Base-by-base conservation (phyloP, 257 asterid genomes). In the Salvia splendens region DNA sequence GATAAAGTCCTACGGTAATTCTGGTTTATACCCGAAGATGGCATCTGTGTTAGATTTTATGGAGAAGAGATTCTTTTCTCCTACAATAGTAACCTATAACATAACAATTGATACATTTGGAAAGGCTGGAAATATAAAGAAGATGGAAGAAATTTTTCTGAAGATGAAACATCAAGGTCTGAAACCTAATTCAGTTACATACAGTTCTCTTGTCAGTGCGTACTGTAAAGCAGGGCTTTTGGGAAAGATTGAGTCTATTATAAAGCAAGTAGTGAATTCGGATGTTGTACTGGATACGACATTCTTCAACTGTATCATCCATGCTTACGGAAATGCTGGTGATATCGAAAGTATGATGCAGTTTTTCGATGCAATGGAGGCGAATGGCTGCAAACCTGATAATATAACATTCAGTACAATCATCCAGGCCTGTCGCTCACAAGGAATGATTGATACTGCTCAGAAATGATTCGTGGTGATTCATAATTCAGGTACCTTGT, bases 151-250 rank as follows among this genome's bases (percentile, higher is more conserved):
- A 75, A 45, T 77, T 64, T 93, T 93, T 85, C 42, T 88, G 79
- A 76, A 82, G 72, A 88, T 93, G 97, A 93, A 93, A 77, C 94
- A 93, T 55, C 81, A 65, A 69, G 94, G 95, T 32, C 60, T 88
- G 83, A 90, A 90, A 78, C 97, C 99, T 49, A 93, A 83, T 81
- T 79, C 92, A 9, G 72, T 88, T 67, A 93, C 97, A 24, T 90
- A 88, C 77, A 82, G 92, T 73, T 85, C 94, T 58, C 95, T 90
- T 59, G 81, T 86, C 15, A 73, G 73, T 61, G 96, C 94, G 7
- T 90, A 90, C 74, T 16, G 97, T 72, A 93, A 77, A 81, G 84
- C 78, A 10, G 92, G 94, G 64, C 71, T 73, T 64, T 15, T 86
- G 78, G 82, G 66, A 10, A 88, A 78, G 73, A 81, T 90, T 64